A percentile compares a stretch with the other conserved stretches of the same genome.
phyloP scores from a whole-genome alignment of 2,329 filamentous ascomycete genomes.

The Cladosporium sp. region DNA sequence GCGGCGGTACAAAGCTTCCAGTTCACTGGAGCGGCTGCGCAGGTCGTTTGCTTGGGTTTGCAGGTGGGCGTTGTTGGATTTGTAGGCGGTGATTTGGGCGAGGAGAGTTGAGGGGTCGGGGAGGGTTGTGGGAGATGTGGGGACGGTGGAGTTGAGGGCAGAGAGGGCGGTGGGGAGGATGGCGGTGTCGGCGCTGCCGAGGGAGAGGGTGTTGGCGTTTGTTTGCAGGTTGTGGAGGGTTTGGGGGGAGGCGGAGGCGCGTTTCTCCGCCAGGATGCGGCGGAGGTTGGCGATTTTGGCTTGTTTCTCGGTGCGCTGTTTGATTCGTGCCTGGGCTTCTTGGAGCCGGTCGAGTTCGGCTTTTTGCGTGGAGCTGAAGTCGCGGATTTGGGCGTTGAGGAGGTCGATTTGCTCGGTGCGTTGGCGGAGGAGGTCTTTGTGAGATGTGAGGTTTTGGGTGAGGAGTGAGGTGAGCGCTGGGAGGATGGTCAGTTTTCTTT shows the following conservation, averaged over 20 bases:
- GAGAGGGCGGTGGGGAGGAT: slow-evolving; percentile 7
- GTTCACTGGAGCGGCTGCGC: slow-evolving; percentile 72
- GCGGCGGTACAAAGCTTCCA: slow-evolving; percentile 81
- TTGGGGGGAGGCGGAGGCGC: slow-evolving; percentile 14
- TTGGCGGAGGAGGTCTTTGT: slow-evolving; percentile 72
- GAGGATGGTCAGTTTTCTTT: slow-evolving; percentile 38
- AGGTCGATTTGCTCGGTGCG: slow-evolving; percentile 81
- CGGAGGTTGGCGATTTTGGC: slow-evolving; percentile 74
- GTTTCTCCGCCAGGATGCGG: slow-evolving; percentile 60
- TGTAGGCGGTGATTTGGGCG: slow-evolving; percentile 66
- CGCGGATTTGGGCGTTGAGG: slow-evolving; percentile 74
- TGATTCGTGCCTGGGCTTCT: slow-evolving; percentile 59
- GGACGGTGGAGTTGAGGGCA: neutral
- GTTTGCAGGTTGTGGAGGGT: slow-evolving; percentile 47
- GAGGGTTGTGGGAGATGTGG: slow-evolving; percentile 21
- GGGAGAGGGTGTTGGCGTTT: neutral
- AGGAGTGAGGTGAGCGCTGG: slow-evolving; percentile 78
- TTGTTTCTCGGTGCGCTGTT: slow-evolving; percentile 59
- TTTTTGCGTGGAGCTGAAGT: slow-evolving; percentile 71
- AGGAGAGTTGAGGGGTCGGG: slow-evolving; percentile 43
- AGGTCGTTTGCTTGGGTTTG: slow-evolving; percentile 64
- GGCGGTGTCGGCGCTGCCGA: slow-evolving; percentile 3
- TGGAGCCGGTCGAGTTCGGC: slow-evolving; percentile 72
- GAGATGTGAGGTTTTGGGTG: slow-evolving; percentile 70
- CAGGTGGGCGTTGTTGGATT: slow-evolving; percentile 62